Conservation (phyloP, 2,329 filamentous ascomycete genomes). For the Chrysoporthe deuterocubensis region DNA sequence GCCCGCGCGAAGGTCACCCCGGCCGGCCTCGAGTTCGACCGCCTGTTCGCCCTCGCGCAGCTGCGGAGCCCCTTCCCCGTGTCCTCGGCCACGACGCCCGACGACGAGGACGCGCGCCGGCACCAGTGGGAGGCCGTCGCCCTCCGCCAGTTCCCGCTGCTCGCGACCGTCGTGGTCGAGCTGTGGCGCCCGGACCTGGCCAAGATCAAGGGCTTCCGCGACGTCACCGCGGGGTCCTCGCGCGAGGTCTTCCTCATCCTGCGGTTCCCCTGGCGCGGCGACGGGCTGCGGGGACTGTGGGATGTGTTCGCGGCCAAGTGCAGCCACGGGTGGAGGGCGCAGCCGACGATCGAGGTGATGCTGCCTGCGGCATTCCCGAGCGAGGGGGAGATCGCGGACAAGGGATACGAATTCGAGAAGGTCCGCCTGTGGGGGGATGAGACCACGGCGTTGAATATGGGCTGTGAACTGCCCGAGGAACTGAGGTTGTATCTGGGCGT, state of each 20-base stretch:
- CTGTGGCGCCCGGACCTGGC: constrained; percentile 70
- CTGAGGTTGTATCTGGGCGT: constrained; percentile 69
- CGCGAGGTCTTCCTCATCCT: constrained; percentile 65
- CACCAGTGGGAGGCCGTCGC: constrained; percentile 74
- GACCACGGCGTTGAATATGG: constrained; percentile 59
- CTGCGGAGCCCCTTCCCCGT: constrained; percentile 54
- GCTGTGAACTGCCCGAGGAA: constrained; percentile 62
- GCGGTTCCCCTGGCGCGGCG: constrained; percentile 65
- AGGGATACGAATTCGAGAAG: constrained; percentile 62
- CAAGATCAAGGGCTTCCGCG: constrained; percentile 55
- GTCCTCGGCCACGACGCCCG: constrained; percentile 35
- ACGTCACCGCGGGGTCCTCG: constrained; percentile 47
- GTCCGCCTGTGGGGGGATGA: constrained; percentile 48
- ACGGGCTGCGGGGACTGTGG: constrained; percentile 49
- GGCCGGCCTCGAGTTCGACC: constrained; percentile 77
- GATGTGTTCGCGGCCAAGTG: constrained; percentile 56
- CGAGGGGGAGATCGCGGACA: constrained; percentile 57
- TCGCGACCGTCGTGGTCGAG: constrained; percentile 71
- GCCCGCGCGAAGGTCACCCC: constrained; percentile 64
- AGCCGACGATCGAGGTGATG: constrained; percentile 66
- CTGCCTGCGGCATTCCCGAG: constrained; percentile 68
- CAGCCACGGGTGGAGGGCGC: constrained; percentile 49
- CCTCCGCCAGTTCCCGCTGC: constrained; percentile 67
- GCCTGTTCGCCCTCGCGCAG: constrained; percentile 83
- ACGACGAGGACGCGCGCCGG: constrained; percentile 44